phyloP scores from a whole-genome alignment of 2,329 filamentous ascomycete species.

The Balansia obtecta region DNA sequence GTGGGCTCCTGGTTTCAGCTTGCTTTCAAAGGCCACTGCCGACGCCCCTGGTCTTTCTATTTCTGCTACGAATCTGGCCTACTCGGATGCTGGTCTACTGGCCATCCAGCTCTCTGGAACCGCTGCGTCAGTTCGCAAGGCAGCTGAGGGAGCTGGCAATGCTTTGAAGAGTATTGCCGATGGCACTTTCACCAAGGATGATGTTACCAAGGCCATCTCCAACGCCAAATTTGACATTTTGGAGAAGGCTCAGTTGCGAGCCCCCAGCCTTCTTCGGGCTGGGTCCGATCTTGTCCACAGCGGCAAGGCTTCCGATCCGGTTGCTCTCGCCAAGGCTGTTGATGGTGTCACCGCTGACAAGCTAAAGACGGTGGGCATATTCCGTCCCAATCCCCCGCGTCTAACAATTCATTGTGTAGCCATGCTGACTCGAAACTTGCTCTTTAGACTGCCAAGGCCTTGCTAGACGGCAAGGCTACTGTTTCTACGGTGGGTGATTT shows the following conservation, averaged over 20 bases:
- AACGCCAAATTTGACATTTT: constrained; percentile 88
- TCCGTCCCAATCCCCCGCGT: background rate
- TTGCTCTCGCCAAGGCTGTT: constrained; percentile 65
- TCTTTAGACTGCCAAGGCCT: constrained; percentile 74
- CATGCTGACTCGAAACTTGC: constrained; percentile 9
- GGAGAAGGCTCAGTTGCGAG: constrained; percentile 66
- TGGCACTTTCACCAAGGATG: constrained; percentile 67
- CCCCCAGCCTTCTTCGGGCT: constrained; percentile 67
- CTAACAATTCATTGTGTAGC: background rate
- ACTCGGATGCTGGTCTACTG: constrained; percentile 90
- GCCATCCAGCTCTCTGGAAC: constrained; percentile 69
- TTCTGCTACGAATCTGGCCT: constrained; percentile 65
- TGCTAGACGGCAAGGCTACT: constrained; percentile 79
- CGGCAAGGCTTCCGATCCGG: constrained; percentile 73
- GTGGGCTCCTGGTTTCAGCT: constrained; percentile 87
- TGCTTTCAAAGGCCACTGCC: constrained; percentile 69
- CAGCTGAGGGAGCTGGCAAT: constrained; percentile 66
- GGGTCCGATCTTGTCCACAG: constrained; percentile 74
- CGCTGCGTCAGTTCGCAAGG: constrained; percentile 59
- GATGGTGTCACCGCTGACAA: constrained; percentile 73
- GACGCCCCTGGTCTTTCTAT: constrained; percentile 54
- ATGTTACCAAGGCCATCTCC: constrained; percentile 82
- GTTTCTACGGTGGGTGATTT: constrained; percentile 87
- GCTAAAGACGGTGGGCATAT: constrained; percentile 64
- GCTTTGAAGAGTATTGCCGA: constrained; percentile 69